Evolutionary conservation across 176 grass and related monocot species (phyloP), one percentile per base, ranked within the genome.

Genomic region (Olyra latifolia): DNA sequence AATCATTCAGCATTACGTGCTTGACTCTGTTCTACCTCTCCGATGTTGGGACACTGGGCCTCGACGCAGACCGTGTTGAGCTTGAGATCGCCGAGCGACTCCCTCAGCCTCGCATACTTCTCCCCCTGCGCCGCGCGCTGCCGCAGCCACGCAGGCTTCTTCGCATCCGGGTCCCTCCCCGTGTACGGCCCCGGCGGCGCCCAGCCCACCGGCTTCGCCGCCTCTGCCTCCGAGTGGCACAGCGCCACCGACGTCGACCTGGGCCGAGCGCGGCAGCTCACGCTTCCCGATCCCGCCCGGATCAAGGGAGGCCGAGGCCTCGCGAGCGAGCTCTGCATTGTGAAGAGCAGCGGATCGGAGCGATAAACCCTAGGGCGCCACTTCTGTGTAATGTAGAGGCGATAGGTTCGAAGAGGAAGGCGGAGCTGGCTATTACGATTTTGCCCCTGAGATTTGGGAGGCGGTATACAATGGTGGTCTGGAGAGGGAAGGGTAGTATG

Each of bases 41-140:
- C 92, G 57, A 99, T 99, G 82, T 99, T 99, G 74, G 96, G 96
- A 67, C 96, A 95, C 23, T 93, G 90, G 14, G 96, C 92, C 81
- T 99, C 96, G 23, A 93, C 90, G 66, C 96, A 95, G 71, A 99
- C 92, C 30, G 90, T 93, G 83, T 89, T 95, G 69, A 93, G 96
- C 81, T 91, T 95, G 81, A 99, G 75, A 54, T 86, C 91, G 20
- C 87, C 73, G 8, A 99, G 83, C 38, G 96, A 86, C 29, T 90
- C 93, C 63, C 88, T 84, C 59, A 93, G 65, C 72, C 77, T 71
- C 13, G 74, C 22, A 71, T 89, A 93, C 77, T 93, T 95, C 53
- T 95, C 92, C 50, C 96, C 92, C 62, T 91, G 92, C 41, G 90
- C 81, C 41, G 90, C 96, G 28, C 90, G 77, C 75, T 95, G 90